Base-by-base conservation (phyloP, 331 rosid genomes). In the Malus hybrid region DNA sequence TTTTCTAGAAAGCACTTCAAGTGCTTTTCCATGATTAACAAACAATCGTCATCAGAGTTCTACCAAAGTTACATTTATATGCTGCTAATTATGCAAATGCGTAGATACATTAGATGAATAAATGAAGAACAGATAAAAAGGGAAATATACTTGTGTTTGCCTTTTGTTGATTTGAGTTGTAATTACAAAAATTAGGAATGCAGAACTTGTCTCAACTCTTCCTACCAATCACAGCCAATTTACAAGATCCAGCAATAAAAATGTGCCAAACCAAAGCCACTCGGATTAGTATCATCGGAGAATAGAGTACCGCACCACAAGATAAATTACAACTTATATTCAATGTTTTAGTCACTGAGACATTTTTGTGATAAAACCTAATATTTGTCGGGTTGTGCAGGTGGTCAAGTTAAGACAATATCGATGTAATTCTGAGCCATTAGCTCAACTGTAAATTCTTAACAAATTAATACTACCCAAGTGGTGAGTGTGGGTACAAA, bases 361-460 rank as follows among this genome's bases (percentile, higher is more conserved):
- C 44, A 36, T 36, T 36, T 36, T 36, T 42, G 13, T 42, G 46
- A 42, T 42, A 42, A 42, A 42, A 42, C 46, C 4, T 0, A 42
- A 10, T 1, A 42, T 10, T 3, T 42, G 0, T 9, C 4, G 0
- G 4, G 46, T 42, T 42, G 0, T 42, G 4, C 13, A 42, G 0
- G 46, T 42, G 13, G 4, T 42, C 3, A 42, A 42, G 46, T 0
- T 42, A 42, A 0, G 46, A 42, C 1, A 42, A 42, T 42, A 42
- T 42, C 1, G 1, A 4, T 2, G 9, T 50, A 50, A 50, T 15
- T 2, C 8, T 5, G 2, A 50, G 9, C 56, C n/a, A 0, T 3
- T 50, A 4, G 13, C 46, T 42, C 4, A 42, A 10, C 46, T 0
- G 13, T 39, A 39, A 39, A 39, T 8, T 39, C 4, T 42, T 42